Conservation (phyloP, 176 grass and related monocot species). For the Lolium rigidum region DNA sequence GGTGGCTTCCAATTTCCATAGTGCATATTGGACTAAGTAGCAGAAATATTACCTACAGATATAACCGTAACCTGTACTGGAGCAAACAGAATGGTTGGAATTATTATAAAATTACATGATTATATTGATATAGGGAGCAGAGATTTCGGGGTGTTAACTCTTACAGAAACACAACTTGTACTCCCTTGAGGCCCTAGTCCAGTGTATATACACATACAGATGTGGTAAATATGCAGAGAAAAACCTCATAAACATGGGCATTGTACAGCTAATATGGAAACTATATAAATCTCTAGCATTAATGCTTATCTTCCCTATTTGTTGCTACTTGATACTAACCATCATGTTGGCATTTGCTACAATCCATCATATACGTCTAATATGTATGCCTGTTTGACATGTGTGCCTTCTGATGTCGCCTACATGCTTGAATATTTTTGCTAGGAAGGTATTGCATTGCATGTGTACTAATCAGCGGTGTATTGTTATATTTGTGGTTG, state of each 20-base stretch:
- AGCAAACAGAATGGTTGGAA: slow-evolving; percentile 16
- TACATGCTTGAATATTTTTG: slow-evolving; percentile 29
- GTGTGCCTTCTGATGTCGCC: slow-evolving; percentile 1
- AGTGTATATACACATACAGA: background rate
- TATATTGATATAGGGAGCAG: slow-evolving; percentile 19
- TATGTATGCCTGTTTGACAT: slow-evolving; percentile 1
- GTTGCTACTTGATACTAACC: no score
- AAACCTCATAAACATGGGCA: background rate
- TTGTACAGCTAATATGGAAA: slow-evolving; percentile 3
- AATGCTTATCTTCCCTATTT: background rate
- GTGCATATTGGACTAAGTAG: background rate
- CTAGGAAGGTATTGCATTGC: background rate
- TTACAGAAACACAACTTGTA: background rate
- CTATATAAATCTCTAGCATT: slow-evolving; percentile 18
- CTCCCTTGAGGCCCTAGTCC: background rate
- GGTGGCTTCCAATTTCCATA: slow-evolving; percentile 15
- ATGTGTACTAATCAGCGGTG: slow-evolving; percentile 12
- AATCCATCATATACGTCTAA: slow-evolving; percentile 2
- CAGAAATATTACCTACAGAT: background rate
- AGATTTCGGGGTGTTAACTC: background rate
- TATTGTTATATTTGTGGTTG: slow-evolving; percentile 12
- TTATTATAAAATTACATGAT: background rate
- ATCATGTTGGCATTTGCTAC: background rate
- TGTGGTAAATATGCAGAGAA: slow-evolving; percentile 19
- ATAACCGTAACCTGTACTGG: slow-evolving; percentile 9